Base-by-base conservation (phyloP, 2,329 filamentous ascomycete genomes). In the Falciphora oryzae region DNA sequence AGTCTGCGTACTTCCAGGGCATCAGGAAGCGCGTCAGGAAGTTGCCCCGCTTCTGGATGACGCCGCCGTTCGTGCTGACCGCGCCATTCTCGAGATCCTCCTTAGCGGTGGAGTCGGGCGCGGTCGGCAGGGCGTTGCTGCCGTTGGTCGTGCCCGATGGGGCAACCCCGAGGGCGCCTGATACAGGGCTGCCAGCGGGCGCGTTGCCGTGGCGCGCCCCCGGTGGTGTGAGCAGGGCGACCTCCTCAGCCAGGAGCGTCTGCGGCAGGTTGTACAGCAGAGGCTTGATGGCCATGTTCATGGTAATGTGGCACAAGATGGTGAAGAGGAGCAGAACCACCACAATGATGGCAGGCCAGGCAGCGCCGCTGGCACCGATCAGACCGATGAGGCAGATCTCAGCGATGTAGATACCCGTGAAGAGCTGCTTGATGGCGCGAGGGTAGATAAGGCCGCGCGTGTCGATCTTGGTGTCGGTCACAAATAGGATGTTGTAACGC, bases 371-470 rank as follows among this genome's bases (percentile, higher is more conserved):
- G 64, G 93, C 86, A 62, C 84, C 86, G 72, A 96, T 95, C 53
- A 97, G 83, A 63, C 92, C 92, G 68, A 96, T 86, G 71, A 97
- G 80, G 75, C 91, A 93, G 63, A 93, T 77, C 71, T 94, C 89
- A 1, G 89, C 85, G 13, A 97, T 80, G 76, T 97, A 97, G 63
- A 95, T 81, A 63, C 93, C 92, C 1, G 88, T 86, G 58, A 94
- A 86, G 44, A 95, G 84, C 68, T 98, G 93, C 80, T 97, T 92
- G 59, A 98, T 82, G 13, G 92, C 94, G 35, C 92, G 90, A 1
- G 92, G 90, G 74, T 97, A 98, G 72, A 93, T 88, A n/a, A 94
- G 86, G 62, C 95, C 95, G 71, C 92, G 92, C 44, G 93, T 97
- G 73, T 98, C 93, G 68, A 97, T 88, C 67, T 87, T 81, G 18